Evolutionary conservation across 305 asterid species (phyloP), one percentile per base, ranked within the genome.

Genomic region (Stenogyne calaminthoides): DNA sequence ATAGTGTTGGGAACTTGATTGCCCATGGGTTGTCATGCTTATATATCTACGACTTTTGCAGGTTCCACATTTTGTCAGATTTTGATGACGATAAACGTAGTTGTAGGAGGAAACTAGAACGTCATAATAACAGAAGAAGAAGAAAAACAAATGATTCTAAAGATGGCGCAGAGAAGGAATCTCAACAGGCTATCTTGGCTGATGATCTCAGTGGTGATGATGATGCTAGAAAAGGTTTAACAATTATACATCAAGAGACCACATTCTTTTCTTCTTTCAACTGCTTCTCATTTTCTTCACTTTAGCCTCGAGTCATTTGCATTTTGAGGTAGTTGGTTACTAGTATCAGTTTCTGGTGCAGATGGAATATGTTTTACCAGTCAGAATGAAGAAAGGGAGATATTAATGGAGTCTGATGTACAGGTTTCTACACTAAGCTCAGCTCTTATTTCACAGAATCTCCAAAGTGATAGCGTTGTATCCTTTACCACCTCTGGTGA

Each of bases 31-130:
- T 58, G 19, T 64, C 67, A 49, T 76, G 69, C 69, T 74, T 51
- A 81, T 76, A 15, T 56, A 39, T 29, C 34, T 67, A 62, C 60
- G 66, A 64, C 39, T 74, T 83, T 76, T 78, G 80, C 84, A 93
- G 98, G 93, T 93, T 93, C 80, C 98, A 93, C 71, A 62, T 93
- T 49, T 68, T 93, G 83, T 73, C 91, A 72, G 96, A 91, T 77
- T 93, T 93, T 79, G 97, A 93, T 64, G 96, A 93, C 80, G 97
- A 96, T 69, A 91, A 89, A 63, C 92, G 98, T 55, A 93, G 98
- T 80, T 93, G 98, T 76, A 82, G 98, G 77, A 85, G 98, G 87
- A 93, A 93, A 78, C 83, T 93, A 84, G 96, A 93, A 77, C 95
- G 91, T 12, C 98, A 93, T 80, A 93, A 93, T 76, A 88, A 89